phyloP scores from a whole-genome alignment of 2,329 filamentous ascomycete genomes.

The Trichoderma lentiforme region DNA sequence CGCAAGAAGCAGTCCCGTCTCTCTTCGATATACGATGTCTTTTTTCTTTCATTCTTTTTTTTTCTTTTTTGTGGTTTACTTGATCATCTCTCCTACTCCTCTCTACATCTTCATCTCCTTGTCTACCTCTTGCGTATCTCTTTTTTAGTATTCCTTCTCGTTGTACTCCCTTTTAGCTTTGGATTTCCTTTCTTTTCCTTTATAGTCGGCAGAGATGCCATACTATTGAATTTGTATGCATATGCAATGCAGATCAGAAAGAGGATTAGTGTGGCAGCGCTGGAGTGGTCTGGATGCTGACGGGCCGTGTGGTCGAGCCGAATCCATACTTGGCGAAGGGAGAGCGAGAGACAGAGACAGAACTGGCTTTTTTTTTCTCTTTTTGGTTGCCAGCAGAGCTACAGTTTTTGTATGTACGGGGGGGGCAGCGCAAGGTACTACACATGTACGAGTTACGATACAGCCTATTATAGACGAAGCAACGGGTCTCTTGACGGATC shows the following conservation, averaged over 20 bases:
- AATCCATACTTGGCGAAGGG: not conserved
- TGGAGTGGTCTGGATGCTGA: not conserved
- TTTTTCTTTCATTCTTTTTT: not conserved
- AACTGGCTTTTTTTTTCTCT: not conserved
- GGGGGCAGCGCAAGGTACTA: not conserved
- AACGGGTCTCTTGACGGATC: not conserved
- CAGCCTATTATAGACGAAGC: not conserved
- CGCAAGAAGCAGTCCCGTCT: not conserved
- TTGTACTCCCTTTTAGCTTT: not conserved
- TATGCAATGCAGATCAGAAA: not conserved
- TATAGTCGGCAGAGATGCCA: not conserved
- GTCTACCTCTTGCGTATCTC: not conserved
- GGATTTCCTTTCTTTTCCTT: not conserved
- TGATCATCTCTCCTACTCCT: not conserved
- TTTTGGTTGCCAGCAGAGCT: not conserved
- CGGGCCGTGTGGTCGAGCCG: not conserved
- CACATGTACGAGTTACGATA: not conserved
- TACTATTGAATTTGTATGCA: not conserved
- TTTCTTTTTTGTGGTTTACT: not conserved
- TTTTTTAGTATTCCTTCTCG: not conserved
- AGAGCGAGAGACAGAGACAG: not conserved
- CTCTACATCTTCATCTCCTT: not conserved
- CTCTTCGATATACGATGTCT: not conserved
- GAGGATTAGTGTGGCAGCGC: not conserved
- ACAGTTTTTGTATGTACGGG: not conserved